Evolutionary conservation across 208 protist genomes (phyloP).

Genomic region (Leishmania mexicana): DNA sequence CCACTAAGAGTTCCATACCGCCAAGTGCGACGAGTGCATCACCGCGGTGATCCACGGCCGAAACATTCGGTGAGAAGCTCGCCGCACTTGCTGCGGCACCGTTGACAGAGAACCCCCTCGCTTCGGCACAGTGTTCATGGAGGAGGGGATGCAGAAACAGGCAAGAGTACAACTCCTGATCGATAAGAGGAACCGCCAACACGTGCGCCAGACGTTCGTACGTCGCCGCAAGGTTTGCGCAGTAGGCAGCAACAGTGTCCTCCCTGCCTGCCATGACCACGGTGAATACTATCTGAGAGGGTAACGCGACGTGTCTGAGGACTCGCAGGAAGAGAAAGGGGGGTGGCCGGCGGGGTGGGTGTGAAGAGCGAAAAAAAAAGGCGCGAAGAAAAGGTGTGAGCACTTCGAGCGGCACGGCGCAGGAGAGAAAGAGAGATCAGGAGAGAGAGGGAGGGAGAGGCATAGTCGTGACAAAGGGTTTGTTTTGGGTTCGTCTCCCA

Average conservation of each 20-base stretch:
- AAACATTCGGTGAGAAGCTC: neutral
- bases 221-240: constrained; percentile 8
- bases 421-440: neutral
- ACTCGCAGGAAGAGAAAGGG: neutral
- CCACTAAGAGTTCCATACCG: constrained; percentile 34
- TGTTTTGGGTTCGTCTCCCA: neutral
- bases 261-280: neutral
- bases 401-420: neutral
- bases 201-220: constrained; percentile 28
- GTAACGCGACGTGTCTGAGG: neutral
- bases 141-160: constrained; percentile 38
- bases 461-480: neutral
- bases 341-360: neutral
- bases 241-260: constrained; percentile 15
- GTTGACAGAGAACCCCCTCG: neutral
- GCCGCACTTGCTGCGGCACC: neutral
- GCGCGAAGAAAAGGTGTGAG: neutral
- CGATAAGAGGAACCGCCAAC: constrained; percentile 37
- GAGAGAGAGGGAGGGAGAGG: neutral
- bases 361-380: neutral
- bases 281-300: neutral
- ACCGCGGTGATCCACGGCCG: constrained; percentile 19
- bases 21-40: constrained; percentile 36
- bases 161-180: constrained; percentile 35
- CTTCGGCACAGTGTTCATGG: constrained; percentile 3